Evolutionary conservation across 495 filamentous ascomycete genomes (phyloP).

Genomic region (Alectoria sarmentosa): DNA sequence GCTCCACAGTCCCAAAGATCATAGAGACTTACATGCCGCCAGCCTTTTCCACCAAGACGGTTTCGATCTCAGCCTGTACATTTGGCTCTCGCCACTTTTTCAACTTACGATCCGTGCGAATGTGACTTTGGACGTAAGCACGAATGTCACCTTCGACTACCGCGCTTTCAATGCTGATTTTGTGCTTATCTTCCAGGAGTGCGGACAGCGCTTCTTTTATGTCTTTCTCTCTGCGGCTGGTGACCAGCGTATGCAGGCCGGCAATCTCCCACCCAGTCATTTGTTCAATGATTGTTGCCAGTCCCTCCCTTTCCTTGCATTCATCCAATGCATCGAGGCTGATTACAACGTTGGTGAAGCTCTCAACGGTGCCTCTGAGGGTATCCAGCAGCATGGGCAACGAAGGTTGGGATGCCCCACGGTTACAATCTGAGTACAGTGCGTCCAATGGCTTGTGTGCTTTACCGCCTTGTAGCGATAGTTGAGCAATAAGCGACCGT

Average conservation of each 20-base stretch:
- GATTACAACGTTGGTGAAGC: slow-evolving; percentile 16
- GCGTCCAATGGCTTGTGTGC: slow-evolving; percentile 16
- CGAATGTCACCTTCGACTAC: slow-evolving; percentile 30
- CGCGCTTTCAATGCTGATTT: slow-evolving; percentile 18
- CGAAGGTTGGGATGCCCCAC: slow-evolving; percentile 20
- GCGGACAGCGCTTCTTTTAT: slow-evolving; percentile 23
- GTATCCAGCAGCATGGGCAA: neutral
- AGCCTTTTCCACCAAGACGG: slow-evolving; percentile 25
- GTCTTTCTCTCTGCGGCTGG: slow-evolving; percentile 30
- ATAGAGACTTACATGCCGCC: slow-evolving; percentile 32
- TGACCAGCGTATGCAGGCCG: slow-evolving; percentile 28
- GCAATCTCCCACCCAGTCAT: slow-evolving; percentile 20
- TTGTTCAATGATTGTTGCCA: slow-evolving; percentile 26
- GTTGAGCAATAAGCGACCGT: neutral
- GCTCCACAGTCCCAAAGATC: neutral
- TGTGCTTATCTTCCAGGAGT: neutral
- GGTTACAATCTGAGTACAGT: slow-evolving; percentile 17
- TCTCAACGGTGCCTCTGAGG: neutral
- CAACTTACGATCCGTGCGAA: slow-evolving; percentile 27
- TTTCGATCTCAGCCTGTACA: slow-evolving; percentile 28
- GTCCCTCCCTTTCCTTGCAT: slow-evolving; percentile 22
- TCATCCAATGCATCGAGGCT: slow-evolving; percentile 33
- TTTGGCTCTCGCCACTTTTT: slow-evolving; percentile 26
- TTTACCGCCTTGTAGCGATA: neutral
- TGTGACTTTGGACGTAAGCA: slow-evolving; percentile 29